These are phyloP conservation scores for Hebeloma cylindrosporum DNA, from an alignment of 768 basidiomycete genomes.

Conservation along the genomic window DNA sequence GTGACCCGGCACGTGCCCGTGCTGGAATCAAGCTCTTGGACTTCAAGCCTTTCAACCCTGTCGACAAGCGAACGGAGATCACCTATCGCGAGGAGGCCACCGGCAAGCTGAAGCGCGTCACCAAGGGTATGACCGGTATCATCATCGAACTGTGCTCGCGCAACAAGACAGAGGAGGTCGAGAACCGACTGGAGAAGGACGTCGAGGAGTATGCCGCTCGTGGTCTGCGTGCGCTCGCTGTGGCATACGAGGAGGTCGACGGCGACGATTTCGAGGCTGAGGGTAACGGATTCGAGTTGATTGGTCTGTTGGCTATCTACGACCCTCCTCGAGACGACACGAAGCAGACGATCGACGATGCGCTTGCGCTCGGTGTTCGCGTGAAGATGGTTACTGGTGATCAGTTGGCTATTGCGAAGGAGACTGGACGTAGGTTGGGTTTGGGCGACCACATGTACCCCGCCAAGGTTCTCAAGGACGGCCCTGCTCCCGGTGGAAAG, in stretches of 20 bases:
- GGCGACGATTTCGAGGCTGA: slow-evolving; percentile 80
- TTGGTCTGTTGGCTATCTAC: slow-evolving; percentile 96
- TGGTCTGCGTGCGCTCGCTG: slow-evolving; percentile 97
- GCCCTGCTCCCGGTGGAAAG: slow-evolving; percentile 85
- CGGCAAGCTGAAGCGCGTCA: slow-evolving; percentile 95
- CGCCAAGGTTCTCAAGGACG: slow-evolving; percentile 96
- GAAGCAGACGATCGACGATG: slow-evolving; percentile 99
- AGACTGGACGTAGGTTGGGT: slow-evolving; percentile 97
- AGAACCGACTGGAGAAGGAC: slow-evolving; percentile 88
- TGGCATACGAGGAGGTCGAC: slow-evolving; percentile 92
- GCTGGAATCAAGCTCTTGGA: slow-evolving; percentile 93
- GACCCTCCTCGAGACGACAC: slow-evolving; percentile 98
- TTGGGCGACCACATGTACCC: slow-evolving; percentile 99
- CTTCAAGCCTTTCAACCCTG: slow-evolving; percentile 99
- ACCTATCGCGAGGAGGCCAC: slow-evolving; percentile 92
- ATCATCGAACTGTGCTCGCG: slow-evolving; percentile 96
- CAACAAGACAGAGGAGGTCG: slow-evolving; percentile 92
- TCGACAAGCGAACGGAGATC: slow-evolving; percentile 98
- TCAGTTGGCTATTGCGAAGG: slow-evolving; percentile 99
- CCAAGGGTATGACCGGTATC: slow-evolving; percentile 99
- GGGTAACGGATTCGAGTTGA: slow-evolving; percentile 96
- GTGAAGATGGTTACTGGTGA: slow-evolving; percentile 99
- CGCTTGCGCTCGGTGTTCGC: slow-evolving; percentile 91
- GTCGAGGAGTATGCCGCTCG: slow-evolving; percentile 95
- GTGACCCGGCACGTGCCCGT: slow-evolving; percentile 71